phyloP scores from a whole-genome alignment of 164 flowering plant genomes.

The Stephania japonica region DNA sequence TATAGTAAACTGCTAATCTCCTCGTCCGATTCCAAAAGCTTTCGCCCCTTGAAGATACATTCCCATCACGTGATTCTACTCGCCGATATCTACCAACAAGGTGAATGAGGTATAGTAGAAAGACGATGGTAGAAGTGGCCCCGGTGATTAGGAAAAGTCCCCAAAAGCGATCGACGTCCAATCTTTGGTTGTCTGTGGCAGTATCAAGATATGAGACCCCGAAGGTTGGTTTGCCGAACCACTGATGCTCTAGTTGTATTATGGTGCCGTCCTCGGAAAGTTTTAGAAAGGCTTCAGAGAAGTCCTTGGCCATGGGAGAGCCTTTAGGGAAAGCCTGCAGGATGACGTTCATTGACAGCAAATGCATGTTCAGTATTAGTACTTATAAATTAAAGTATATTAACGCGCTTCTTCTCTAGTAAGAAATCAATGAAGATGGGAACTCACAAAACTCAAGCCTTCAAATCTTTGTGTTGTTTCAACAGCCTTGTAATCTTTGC shows the following conservation, averaged over 20 bases:
- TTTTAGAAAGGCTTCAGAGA: conserved; percentile 29
- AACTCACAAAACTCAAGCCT: conserved; percentile 33
- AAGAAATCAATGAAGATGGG: not conserved
- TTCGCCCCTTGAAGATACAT: not conserved
- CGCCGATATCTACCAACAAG: conserved; percentile 1
- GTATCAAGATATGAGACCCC: conserved; percentile 20
- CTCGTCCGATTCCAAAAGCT: conserved; percentile 7
- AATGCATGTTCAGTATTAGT: not conserved
- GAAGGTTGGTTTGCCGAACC: conserved; percentile 16
- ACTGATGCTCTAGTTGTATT: conserved; percentile 16
- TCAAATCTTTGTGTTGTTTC: conserved; percentile 17
- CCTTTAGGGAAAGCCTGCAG: conserved; percentile 27
- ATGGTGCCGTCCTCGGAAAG: conserved; percentile 29
- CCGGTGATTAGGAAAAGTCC: conserved; percentile 28
- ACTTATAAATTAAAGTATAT: too few relatives aligned
- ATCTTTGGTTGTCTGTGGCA: conserved; percentile 14
- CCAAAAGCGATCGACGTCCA: conserved; percentile 34
- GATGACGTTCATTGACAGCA: not conserved
- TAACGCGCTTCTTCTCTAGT: not conserved
- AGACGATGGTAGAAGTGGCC: conserved; percentile 17
- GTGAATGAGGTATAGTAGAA: conserved; percentile 15
- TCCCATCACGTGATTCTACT: not conserved
- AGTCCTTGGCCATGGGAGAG: conserved; percentile 31
- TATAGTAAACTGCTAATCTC: not conserved
- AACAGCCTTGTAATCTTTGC: conserved; percentile 27